These are phyloP conservation scores for Penicillium riverlandense DNA, from an alignment of 495 filamentous ascomycete genomes.

Conservation along the genomic window DNA sequence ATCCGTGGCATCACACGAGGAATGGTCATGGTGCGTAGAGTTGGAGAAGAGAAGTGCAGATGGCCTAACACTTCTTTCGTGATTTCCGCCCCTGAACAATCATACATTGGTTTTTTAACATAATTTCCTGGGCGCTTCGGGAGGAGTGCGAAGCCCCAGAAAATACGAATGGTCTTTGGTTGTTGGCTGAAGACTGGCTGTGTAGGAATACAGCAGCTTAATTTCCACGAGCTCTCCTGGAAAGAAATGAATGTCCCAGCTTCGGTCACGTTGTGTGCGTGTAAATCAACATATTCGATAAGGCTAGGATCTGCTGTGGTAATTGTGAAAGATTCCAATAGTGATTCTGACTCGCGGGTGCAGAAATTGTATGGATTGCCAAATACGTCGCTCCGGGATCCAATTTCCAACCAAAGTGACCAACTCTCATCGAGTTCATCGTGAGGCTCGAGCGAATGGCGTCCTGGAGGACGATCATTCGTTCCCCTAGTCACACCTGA, in stretches of 20 bases:
- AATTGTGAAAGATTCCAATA: constrained; percentile 30
- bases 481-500: constrained; percentile 20
- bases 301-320: constrained; percentile 20
- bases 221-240: constrained; percentile 25
- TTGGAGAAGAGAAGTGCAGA: constrained; percentile 6
- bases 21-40: constrained; percentile 3
- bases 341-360: constrained; percentile 16
- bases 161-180: constrained; percentile 13
- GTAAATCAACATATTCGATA: constrained; percentile 8
- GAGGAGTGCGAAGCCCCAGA: constrained; percentile 31
- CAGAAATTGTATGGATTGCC: constrained; percentile 32
- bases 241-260: constrained; percentile 19
- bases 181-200: constrained; percentile 29
- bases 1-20: constrained; percentile 16
- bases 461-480: constrained; percentile 12
- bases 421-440: constrained; percentile 24
- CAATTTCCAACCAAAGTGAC: constrained; percentile 9
- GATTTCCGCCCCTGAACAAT: constrained; percentile 29
- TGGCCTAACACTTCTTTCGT: constrained; percentile 24
- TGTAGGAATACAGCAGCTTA: constrained; percentile 23
- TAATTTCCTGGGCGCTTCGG: constrained; percentile 19
- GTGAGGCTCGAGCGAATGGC: constrained; percentile 13
- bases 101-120: constrained; percentile 28
- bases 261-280: neutral
- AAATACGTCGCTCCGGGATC: constrained; percentile 3